Base-by-base conservation (phyloP, 192 early-diverging fungal genomes). In the Pilaira anomala region DNA sequence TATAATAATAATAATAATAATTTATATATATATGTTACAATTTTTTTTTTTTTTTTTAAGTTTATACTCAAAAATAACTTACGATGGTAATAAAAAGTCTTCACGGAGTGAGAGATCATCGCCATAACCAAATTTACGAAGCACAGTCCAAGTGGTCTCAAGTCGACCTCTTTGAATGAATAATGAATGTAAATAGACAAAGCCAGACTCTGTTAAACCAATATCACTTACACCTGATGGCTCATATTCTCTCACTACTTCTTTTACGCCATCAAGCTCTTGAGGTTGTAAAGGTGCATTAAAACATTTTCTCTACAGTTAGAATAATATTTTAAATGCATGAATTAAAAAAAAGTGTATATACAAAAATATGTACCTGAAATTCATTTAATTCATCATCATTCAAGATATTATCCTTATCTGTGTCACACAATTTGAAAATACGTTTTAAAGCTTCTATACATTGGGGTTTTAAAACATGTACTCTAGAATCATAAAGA, bases 71-170 rank as follows among this genome's bases (percentile, higher is more conserved):
- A 11, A 30, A 33, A 28, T 19, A 5, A 82, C 67, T 69, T 79
- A 91, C 77, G 82, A 75, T 33, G 96, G 97, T 48, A 77, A 86
- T 63, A 99, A 67, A 69, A 89, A 98, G 62, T 95, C 95, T 71
- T 96, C 93, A 57, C 93, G 78, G 57, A 99, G 67, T 0, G 90
- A 87, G 45, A 99, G 66, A 64, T 99, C 95, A 66, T 97, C 92
- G 24, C 94, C 95, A 67, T 99, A 98, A 25, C 96, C 96, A 79
- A 99, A 99, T 63, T 86, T 87, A 48, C 96, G 77, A 53, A 99
- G 69, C 2, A 99, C 96, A 42, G 94, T 93, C 97, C 97, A 99
- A 21, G 97, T 97, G 5, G 97, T 99, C 69, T 99, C 97, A 18
- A 98, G 78, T 14, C 96, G 86, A 13, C 97, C 97, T 6, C 93